Conservation (phyloP, 164 flowering plant genomes). For the Annona squamosa region DNA sequence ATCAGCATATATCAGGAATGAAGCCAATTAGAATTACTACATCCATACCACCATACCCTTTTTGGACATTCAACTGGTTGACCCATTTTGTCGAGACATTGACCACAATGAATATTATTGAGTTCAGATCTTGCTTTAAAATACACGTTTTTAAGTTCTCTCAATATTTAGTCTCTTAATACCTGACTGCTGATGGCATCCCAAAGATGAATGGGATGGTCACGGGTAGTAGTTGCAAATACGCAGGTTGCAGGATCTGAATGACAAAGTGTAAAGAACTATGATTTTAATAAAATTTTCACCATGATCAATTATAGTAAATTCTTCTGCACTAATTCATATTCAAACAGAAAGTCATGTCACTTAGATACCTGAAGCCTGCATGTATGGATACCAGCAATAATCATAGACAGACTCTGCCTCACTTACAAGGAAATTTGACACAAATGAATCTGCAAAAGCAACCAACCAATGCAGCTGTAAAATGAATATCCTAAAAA, state of each 20-base stretch:
- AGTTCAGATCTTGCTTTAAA: background rate
- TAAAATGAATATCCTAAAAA: background rate
- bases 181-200: slow-evolving; percentile 91
- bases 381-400: slow-evolving; percentile 98
- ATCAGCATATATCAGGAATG: background rate
- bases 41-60: background rate
- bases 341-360: background rate
- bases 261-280: slow-evolving; percentile 12
- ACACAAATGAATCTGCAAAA: slow-evolving; percentile 65
- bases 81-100: background rate
- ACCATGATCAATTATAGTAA: background rate
- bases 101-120: background rate
- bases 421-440: slow-evolving; percentile 58
- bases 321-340: background rate
- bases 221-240: slow-evolving; percentile 86
- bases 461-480: background rate
- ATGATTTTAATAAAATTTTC: background rate
- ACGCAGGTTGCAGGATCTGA: slow-evolving; percentile 82
- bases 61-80: background rate
- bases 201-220: slow-evolving; percentile 99
- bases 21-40: background rate
- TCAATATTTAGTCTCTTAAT: slow-evolving; percentile 3
- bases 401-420: slow-evolving; percentile 92
- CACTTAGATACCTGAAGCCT: slow-evolving; percentile 59
- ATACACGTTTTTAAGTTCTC: background rate